A percentile compares a stretch with the other conserved stretches of the same genome.
These are phyloP conservation scores for Debaryomyces robertsiae DNA, from an alignment of 1,139 yeast genomes.

Conservation along the genomic window DNA sequence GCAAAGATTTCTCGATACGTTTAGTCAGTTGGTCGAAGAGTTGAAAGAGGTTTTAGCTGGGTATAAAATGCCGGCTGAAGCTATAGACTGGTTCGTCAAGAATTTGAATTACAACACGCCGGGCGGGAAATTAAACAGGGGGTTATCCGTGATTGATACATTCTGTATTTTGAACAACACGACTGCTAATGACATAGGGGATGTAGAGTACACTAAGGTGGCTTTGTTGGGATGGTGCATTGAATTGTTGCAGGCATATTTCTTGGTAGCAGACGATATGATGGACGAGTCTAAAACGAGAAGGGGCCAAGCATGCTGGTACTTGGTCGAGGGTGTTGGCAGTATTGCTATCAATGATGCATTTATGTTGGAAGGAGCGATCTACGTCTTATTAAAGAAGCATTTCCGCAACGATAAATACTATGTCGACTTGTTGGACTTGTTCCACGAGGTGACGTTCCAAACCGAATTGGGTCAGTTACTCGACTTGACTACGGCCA, in stretches of 20 bases:
- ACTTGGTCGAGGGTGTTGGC: conserved; percentile 74
- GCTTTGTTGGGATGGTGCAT: conserved; percentile 96
- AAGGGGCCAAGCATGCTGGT: conserved; percentile 99
- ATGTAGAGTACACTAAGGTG: conserved; percentile 75
- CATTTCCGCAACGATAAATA: conserved; percentile 81
- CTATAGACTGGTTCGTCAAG: conserved; percentile 80
- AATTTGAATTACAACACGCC: conserved; percentile 85
- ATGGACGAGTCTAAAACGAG: conserved; percentile 98
- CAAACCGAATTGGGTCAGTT: conserved; percentile 98
- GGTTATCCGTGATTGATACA: conserved; percentile 92
- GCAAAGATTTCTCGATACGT: conserved; percentile 68
- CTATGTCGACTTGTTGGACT: conserved; percentile 87
- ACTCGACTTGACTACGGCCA: conserved; percentile 93
- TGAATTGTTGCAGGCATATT: conserved; percentile 94
- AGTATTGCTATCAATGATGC: conserved; percentile 97
- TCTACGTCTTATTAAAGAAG: conserved; percentile 84
- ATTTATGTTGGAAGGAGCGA: conserved; percentile 95
- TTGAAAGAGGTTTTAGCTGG: conserved; percentile 60
- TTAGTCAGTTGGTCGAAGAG: conserved; percentile 80
- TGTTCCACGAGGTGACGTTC: conserved; percentile 93
- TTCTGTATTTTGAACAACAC: conserved; percentile 76
- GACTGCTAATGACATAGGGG: conserved; percentile 57
- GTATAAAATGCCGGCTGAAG: conserved; percentile 86
- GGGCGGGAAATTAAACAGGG: conserved; percentile 97
- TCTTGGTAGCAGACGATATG: conserved; percentile 97